phyloP scores from a whole-genome alignment of 805 yeast genomes.

The Clavispora phyllophila region DNA sequence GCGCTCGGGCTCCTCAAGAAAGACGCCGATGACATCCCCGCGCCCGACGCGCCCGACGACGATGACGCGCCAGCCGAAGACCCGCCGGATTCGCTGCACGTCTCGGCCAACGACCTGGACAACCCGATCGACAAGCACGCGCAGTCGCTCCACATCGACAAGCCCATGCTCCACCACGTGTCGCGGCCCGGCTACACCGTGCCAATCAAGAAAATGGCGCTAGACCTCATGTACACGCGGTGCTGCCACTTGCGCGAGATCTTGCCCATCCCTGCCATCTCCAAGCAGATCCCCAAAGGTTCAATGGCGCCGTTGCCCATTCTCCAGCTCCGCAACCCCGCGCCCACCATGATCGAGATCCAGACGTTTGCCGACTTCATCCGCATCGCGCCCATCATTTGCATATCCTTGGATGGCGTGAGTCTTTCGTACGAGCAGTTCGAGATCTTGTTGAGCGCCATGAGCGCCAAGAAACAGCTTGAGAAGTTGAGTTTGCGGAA shows the following conservation, averaged over 20 bases:
- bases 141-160: slow-evolving; percentile 10
- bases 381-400: slow-evolving; percentile 75
- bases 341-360: slow-evolving; percentile 84
- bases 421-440: slow-evolving; percentile 71
- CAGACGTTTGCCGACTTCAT: slow-evolving; percentile 85
- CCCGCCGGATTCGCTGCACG: no score
- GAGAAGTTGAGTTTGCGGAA: slow-evolving; percentile 75
- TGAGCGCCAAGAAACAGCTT: slow-evolving; percentile 59
- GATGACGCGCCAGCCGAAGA: no score
- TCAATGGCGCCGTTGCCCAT: slow-evolving; percentile 70
- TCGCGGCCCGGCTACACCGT: slow-evolving; percentile 18
- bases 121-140: slow-evolving; percentile 11
- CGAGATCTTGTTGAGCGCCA: slow-evolving; percentile 62
- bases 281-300: slow-evolving; percentile 75
- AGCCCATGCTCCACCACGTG: slow-evolving; percentile 6
- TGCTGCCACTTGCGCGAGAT: slow-evolving; percentile 93
- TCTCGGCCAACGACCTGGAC: slow-evolving; percentile 6
- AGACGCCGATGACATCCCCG: slow-evolving; percentile 3
- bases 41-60: no score
- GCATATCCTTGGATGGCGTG: slow-evolving; percentile 76
- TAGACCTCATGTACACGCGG: slow-evolving; percentile 79
- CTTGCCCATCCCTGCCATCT: slow-evolving; percentile 83
- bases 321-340: slow-evolving; percentile 75
- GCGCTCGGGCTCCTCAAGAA: slow-evolving; percentile 44
- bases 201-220: slow-evolving; percentile 42